A percentile compares a stretch with the other conserved stretches of the same genome.
These are phyloP conservation scores for Phytophthora sansomeana DNA, from an alignment of 352 stramenopile species.

Conservation along the genomic window DNA sequence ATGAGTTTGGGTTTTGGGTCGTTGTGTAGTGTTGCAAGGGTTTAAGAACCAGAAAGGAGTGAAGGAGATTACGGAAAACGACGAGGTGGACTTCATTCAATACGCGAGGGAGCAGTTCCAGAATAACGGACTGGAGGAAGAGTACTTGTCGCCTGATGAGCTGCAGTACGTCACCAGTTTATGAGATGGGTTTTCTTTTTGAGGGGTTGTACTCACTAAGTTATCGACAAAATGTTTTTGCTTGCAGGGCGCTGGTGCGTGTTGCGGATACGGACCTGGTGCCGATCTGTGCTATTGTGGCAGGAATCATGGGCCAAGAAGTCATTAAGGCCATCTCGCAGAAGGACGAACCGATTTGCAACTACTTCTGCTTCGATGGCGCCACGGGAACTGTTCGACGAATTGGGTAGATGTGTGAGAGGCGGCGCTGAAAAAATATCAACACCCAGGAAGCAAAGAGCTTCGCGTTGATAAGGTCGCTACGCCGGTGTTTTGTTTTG, in stretches of 20 bases:
- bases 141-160: conserved; percentile 67
- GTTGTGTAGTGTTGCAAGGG: conserved; percentile 67
- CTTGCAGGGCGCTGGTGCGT: conserved; percentile 46
- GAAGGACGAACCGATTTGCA: conserved; percentile 96
- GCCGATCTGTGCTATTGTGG: conserved; percentile 96
- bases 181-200: not conserved
- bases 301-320: conserved; percentile 97
- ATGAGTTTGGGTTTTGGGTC: not conserved
- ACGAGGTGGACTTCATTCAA: conserved; percentile 57
- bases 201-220: not conserved
- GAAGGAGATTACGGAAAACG: conserved; percentile 15
- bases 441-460: not conserved
- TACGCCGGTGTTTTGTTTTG: conserved; percentile 16
- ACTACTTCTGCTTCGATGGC: conserved; percentile 96
- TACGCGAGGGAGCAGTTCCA: conserved; percentile 63
- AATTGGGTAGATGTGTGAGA: conserved; percentile 50
- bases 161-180: conserved; percentile 43
- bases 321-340: conserved; percentile 98
- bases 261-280: conserved; percentile 75
- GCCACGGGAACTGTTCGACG: conserved; percentile 58
- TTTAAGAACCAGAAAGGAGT: conserved; percentile 45
- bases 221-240: not conserved
- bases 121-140: conserved; percentile 59
- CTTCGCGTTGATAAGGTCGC: conserved; percentile 15
- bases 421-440: conserved; percentile 15